Conservation (phyloP, 352 stramenopile species). For the Phytophthora constricta region DNA sequence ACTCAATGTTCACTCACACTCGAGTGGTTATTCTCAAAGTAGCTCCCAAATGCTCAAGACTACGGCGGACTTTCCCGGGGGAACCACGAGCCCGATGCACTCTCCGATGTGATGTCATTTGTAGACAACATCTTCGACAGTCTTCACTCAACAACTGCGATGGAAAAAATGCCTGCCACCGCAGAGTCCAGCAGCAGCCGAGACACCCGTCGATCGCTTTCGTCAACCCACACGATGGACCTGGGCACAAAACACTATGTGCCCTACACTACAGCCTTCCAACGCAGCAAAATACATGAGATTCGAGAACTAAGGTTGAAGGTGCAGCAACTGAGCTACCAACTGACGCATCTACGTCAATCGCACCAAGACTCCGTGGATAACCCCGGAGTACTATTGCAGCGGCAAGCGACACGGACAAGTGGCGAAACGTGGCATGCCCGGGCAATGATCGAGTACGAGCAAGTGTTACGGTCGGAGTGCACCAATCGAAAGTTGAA, state of each 20-base stretch:
- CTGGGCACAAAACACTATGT: neutral
- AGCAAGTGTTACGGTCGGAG: neutral
- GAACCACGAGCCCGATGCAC: too few species aligned
- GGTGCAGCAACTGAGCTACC: neutral
- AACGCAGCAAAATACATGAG: constrained; percentile 1
- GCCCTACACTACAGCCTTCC: constrained; percentile 7
- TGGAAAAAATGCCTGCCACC: too few species aligned
- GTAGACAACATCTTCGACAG: too few species aligned
- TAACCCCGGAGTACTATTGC: neutral
- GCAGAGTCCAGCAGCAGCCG: too few species aligned
- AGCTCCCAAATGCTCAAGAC: too few species aligned
- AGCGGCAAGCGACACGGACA: neutral
- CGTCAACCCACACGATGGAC: too few species aligned
- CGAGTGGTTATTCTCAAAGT: too few species aligned
- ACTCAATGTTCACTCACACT: too few species aligned
- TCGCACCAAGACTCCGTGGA: neutral
- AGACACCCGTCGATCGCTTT: too few species aligned
- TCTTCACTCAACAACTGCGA: too few species aligned
- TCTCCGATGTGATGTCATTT: too few species aligned
- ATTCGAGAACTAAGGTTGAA: neutral
- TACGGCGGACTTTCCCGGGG: too few species aligned
- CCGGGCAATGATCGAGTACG: neutral
- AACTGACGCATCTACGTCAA: neutral
- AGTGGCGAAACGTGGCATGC: neutral
- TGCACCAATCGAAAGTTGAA: constrained; percentile 9